Conservation (phyloP, 805 yeast species). For the Starmerella tilneyi region DNA sequence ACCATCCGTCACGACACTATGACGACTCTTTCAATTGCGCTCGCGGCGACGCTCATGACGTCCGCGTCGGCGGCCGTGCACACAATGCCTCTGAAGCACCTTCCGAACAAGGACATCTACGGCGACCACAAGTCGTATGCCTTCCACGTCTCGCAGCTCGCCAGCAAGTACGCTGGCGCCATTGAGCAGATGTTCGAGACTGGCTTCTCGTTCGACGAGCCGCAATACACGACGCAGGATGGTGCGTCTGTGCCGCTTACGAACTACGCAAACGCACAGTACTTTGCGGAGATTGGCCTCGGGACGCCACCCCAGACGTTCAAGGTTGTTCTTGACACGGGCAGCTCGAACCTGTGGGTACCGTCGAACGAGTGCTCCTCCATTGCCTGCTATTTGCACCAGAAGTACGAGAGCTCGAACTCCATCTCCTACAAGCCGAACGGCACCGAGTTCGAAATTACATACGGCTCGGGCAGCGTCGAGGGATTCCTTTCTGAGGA, state of each 20-base stretch:
- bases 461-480: slow-evolving; percentile 86
- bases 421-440: slow-evolving; percentile 81
- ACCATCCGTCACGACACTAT: background rate
- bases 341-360: slow-evolving; percentile 94
- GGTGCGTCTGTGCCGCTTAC: slow-evolving; percentile 56
- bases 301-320: slow-evolving; percentile 93
- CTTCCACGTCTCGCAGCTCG: slow-evolving; percentile 23
- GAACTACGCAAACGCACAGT: slow-evolving; percentile 92
- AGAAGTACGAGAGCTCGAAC: slow-evolving; percentile 73
- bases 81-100: slow-evolving; percentile 20
- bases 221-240: slow-evolving; percentile 12
- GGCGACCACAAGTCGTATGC: slow-evolving; percentile 21
- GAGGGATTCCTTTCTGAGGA: slow-evolving; percentile 91
- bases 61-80: slow-evolving; percentile 24
- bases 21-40: slow-evolving; percentile 16
- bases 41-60: slow-evolving; percentile 21
- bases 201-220: slow-evolving; percentile 13
- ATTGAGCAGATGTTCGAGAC: slow-evolving; percentile 11
- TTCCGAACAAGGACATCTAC: slow-evolving; percentile 19
- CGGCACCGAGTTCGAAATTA: slow-evolving; percentile 76
- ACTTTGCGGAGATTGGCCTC: slow-evolving; percentile 77
- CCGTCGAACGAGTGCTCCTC: slow-evolving; percentile 84
- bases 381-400: slow-evolving; percentile 88
- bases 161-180: slow-evolving; percentile 23
- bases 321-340: slow-evolving; percentile 92